Conservation (phyloP, 768 basidiomycete genomes). For the Lactarius akahatsu region DNA sequence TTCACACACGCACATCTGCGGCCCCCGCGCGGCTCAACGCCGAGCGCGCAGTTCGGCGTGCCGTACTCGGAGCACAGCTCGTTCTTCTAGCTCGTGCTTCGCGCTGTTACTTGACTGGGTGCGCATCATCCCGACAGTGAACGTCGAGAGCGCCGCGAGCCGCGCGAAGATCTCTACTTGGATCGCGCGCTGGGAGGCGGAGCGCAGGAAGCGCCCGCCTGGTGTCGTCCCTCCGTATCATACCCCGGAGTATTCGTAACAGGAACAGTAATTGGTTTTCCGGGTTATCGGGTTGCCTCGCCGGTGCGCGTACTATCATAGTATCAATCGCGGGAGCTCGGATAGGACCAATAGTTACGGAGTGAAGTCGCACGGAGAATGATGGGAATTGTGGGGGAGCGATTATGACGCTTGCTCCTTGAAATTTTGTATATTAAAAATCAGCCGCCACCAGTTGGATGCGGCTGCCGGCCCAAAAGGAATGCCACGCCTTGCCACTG, state of each 20-base stretch:
- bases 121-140: constrained; percentile 95
- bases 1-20: constrained; percentile 73
- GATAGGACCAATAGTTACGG: background rate
- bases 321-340: background rate
- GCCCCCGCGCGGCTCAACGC: constrained; percentile 68
- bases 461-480: no score
- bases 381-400: background rate
- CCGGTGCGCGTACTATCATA: no score
- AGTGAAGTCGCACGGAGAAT: background rate
- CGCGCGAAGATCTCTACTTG: constrained; percentile 86
- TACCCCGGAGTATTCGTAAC: constrained; percentile 48
- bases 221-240: constrained; percentile 40
- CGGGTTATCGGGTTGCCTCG: no score
- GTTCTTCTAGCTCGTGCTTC: constrained; percentile 91
- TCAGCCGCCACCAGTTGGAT: no score
- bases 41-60: constrained; percentile 70
- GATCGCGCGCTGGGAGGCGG: constrained; percentile 48
- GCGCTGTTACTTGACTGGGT: constrained; percentile 83
- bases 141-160: constrained; percentile 70
- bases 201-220: constrained; percentile 26
- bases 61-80: constrained; percentile 96
- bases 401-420: background rate
- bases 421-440: no score
- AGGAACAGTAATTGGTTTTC: no score
- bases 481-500: no score